Evolutionary conservation across 1,139 yeast species (phyloP), one percentile per base, ranked within the genome.

Genomic region (Lizanozyma gosingica): DNA sequence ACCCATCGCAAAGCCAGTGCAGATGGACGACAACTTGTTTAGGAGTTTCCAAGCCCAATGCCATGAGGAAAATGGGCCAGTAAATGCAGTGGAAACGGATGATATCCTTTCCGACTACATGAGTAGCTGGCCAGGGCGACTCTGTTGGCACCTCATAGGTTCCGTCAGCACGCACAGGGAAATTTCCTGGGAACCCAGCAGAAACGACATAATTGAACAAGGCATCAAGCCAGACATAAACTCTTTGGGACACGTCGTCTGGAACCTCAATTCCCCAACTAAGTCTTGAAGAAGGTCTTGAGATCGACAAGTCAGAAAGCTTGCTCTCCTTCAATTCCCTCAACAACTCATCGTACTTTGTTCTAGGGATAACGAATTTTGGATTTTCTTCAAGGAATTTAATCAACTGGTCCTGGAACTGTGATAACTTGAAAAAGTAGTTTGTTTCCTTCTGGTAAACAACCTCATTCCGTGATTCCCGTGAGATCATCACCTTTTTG

Each of bases 201-300:
- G 87, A 77, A 0, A 97, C 85, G 8, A 88, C 44, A 56, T 92
- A 92, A 55, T 88, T 92, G 38, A 85, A 71, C 41, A 92, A 69
- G 0, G 99, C 99, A 62, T 92, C 99, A 46, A 92, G 83, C 99
- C 99, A 92, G 8, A 92, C 99, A 53, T 92, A 92, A 44, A 92
- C 81, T 40, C 75, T 81, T 54, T 92, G 97, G 0, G 78, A 51
- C 0, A 72, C 65, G 52, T 92, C 97, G 33, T 70, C 67, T 0
- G 98, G 98, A 0, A 92, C 97, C 2, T 77, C 76, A 22, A 92
- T 83, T 0, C 97, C 97, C 99, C 99, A 92, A 29, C 71, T 63
- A 38, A 90, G 69, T 42, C 98, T 66, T 14, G 79, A 62, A 0
- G 80, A 57, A 0, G 97, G 97, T 46, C 98, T 68, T 0, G 97